phyloP scores from a whole-genome alignment of 2,329 filamentous ascomycete genomes.

The Verticillium isaacii region DNA sequence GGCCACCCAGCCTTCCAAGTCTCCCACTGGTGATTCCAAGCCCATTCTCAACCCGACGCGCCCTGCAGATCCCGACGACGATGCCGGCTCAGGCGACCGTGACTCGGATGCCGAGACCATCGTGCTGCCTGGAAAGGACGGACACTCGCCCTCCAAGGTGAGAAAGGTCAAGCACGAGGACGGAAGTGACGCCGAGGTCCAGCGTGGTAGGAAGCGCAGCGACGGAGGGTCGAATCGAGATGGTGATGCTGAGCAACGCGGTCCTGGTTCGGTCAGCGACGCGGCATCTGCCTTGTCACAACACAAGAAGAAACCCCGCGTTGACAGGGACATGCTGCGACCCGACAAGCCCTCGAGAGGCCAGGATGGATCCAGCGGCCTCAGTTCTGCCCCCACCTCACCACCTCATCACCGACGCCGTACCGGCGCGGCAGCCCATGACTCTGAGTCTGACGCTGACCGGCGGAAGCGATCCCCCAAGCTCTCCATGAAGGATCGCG shows the following conservation, averaged over 20 bases:
- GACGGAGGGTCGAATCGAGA: conserved; percentile 28
- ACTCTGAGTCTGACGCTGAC: conserved; percentile 52
- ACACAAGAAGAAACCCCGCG: conserved; percentile 46
- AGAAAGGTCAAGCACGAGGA: conserved; percentile 64
- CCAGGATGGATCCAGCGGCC: conserved; percentile 51
- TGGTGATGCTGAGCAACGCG: conserved; percentile 24
- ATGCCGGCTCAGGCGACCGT: conserved; percentile 42
- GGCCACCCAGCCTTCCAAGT: conserved; percentile 4
- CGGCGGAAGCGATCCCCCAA: conserved; percentile 38
- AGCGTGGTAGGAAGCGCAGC: conserved; percentile 21
- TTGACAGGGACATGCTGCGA: conserved; percentile 29
- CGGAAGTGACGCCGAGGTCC: conserved; percentile 51
- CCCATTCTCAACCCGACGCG: conserved; percentile 15
- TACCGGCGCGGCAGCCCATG: conserved; percentile 28
- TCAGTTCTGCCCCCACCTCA: conserved; percentile 56
- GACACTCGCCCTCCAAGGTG: conserved; percentile 57
- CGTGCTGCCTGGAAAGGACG: conserved; percentile 61
- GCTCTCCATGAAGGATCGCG: conserved; percentile 39
- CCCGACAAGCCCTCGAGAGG: conserved; percentile 30
- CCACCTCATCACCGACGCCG: conserved; percentile 38
- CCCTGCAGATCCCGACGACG: conserved; percentile 34
- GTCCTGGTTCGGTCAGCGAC: conserved; percentile 19
- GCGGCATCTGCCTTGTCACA: not conserved
- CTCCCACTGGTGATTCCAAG: conserved; percentile 6
- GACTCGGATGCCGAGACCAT: conserved; percentile 71